Evolutionary conservation across 2,329 filamentous ascomycete species (phyloP).

Genomic region (Sporothrix schenckii): DNA sequence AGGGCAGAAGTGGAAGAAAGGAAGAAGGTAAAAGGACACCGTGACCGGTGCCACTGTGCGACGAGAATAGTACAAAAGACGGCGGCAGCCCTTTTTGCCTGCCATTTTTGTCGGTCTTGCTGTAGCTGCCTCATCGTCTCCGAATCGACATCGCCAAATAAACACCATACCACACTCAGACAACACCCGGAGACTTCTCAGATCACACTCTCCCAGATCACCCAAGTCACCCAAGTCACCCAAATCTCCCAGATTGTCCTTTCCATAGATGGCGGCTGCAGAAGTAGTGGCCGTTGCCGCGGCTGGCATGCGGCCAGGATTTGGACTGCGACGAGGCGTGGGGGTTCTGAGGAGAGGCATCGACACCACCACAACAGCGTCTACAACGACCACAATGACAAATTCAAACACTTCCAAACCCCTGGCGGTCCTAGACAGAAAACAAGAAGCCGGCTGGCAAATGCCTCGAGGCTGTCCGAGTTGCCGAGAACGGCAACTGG

Average conservation of each 20-base stretch:
- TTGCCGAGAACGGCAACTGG: slow-evolving; percentile 23
- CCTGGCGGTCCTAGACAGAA: neutral
- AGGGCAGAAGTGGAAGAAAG: slow-evolving; percentile 8
- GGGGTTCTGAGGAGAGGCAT: slow-evolving; percentile 12
- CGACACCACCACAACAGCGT: neutral
- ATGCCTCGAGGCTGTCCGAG: slow-evolving; percentile 29
- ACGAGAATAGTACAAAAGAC: slow-evolving; percentile 17
- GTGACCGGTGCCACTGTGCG: neutral
- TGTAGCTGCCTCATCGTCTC: neutral
- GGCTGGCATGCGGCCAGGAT: slow-evolving; percentile 31
- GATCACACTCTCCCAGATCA: too few relatives aligned
- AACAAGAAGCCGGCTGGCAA: slow-evolving; percentile 10
- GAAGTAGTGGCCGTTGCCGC: slow-evolving; percentile 21
- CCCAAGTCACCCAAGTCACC: too few relatives aligned
- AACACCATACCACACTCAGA: neutral
- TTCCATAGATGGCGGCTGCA: slow-evolving; percentile 27
- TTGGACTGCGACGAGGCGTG: slow-evolving; percentile 19
- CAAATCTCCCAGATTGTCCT: too few relatives aligned
- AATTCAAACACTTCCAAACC: neutral
- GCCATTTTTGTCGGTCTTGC: neutral
- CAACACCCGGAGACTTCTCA: too few relatives aligned
- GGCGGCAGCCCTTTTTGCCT: neutral
- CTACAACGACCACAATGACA: neutral
- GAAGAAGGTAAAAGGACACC: neutral
- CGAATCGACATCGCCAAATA: neutral